Base-by-base conservation (phyloP, 257 asterid genomes). In the Cynanchum wilfordii region DNA sequence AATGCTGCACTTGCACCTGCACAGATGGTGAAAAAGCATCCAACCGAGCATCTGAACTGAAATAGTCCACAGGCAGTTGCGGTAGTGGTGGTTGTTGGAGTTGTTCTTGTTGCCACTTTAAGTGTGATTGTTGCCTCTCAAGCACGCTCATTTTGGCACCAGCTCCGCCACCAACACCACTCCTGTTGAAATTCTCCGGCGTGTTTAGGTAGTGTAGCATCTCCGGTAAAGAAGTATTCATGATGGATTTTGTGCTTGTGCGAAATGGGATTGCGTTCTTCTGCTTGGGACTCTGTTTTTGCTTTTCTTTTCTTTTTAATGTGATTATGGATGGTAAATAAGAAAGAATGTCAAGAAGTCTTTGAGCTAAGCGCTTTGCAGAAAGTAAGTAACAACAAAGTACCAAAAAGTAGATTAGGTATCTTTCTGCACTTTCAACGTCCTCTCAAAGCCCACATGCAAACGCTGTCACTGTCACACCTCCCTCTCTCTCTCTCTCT, bases 51-150 rank as follows among this genome's bases (percentile, higher is more conserved):
- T 51, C 75, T 7, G 70, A 84, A 38, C 69, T 51, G 76, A 82
- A 81, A 65, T 68, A 85, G 76, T 58, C 7, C 20, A 72, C 6
- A 25, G 75, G 78, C 67, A 55, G 62, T 47, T 45, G 76, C 59
- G 42, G 24, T 27, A 25, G 16, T 6, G 12, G 69, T 24, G 29
- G 60, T 19, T 73, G 82, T 16, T 73, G 87, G 36, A 71, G 58
- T 38, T 82, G 76, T 42, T 81, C 82, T 51, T 85, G 87, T 64
- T 81, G 87, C 89, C 90, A 85, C 62, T 80, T 85, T 71, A 73
- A 71, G 22, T 81, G 75, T 3, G 66, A 81, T 52, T 78, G 85
- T 72, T 84, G 93, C 33, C 87, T 78, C 58, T 86, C 90, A 0
- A 84, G 82, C 76, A 85, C 86, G 68, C 83, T 79, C 86, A 83